Evolutionary conservation across 192 early-diverging fungal genomes (phyloP), one percentile per base, ranked within the genome.

Genomic region (Linnemannia zychae): DNA sequence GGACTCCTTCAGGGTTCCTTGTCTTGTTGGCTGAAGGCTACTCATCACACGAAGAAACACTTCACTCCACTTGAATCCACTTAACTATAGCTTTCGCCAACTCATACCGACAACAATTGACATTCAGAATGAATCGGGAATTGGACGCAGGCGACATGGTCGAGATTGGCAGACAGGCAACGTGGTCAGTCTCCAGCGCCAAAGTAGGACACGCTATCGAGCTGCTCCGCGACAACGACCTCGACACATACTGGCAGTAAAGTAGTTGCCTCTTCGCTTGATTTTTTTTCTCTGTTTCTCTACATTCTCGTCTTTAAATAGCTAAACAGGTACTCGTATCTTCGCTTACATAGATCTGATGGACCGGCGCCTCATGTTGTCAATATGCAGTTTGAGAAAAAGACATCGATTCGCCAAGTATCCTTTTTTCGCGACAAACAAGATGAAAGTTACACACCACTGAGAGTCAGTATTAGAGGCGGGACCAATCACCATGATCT

Each of bases 181-280:
- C 78, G 1, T 94, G 95, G 93, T 90, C 92, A 22, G 87, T 96
- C 11, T 97, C 96, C 22, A 89, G 93, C 20, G 89, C 86, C 72
- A 94, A 94, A 71, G 81, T 86, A 6, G 91, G 90, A 65, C 92
- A 90, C 73, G 94, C 93, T 6, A 80, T 95, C 4, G 89, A 92
- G 5, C 79, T 93, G 38, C 79, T 97, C 34, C 79, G 90, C 13
- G 95, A 96, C 80, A 91, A 92, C 36, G 88, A 90, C 69, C 73
- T 90, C 15, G 89, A 92, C 38, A 96, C 95, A 1, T 97, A 93
- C 77, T 97, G 96, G 96, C 95, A 96, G 94, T 95, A 89, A n/a
- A 69, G 90, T 82, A 15, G 20, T 3, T 4, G 15, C 49, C 18
- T 3, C 16, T 24, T 40, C 24, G 12, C 18, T 71, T 17, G 7